Conservation (phyloP, 805 yeast genomes). For the Cyberlindnera sargentensis region DNA sequence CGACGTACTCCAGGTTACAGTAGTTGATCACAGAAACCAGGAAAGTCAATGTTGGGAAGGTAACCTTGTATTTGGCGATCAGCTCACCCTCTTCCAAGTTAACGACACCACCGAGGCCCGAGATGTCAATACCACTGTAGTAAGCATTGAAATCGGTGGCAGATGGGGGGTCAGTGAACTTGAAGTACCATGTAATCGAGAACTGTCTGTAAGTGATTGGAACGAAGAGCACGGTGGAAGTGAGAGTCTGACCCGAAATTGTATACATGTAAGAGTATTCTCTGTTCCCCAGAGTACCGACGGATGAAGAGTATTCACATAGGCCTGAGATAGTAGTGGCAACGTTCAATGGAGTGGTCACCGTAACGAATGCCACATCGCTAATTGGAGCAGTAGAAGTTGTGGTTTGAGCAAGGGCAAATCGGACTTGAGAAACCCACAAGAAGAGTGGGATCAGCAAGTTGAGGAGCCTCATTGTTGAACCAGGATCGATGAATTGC, state of each 20-base stretch:
- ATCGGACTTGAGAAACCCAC: neutral
- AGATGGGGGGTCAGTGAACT: constrained; percentile 4
- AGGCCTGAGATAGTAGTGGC: neutral
- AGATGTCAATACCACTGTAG: constrained; percentile 5
- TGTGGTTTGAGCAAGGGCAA: neutral
- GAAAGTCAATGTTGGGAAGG: constrained; percentile 3
- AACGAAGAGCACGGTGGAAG: constrained; percentile 1
- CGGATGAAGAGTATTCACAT: constrained; percentile 1
- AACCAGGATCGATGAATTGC: too few relatives aligned
- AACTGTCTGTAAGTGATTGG: constrained; percentile 3
- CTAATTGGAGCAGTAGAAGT: neutral
- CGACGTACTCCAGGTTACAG: constrained; percentile 10
- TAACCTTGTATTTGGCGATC: constrained; percentile 5
- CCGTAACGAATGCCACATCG: constrained; percentile 1
- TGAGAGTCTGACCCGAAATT: neutral
- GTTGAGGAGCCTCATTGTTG: constrained; percentile 2
- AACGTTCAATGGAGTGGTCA: neutral
- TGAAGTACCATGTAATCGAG: constrained; percentile 13
- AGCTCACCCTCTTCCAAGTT: constrained; percentile 15
- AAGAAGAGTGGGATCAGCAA: constrained; percentile 1
- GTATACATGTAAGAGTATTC: constrained; percentile 1
- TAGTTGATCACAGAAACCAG: constrained; percentile 1
- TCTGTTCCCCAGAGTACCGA: constrained; percentile 1
- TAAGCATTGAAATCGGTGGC: constrained; percentile 8
- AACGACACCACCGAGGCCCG: constrained; percentile 6